Evolutionary conservation across 208 protist species (phyloP), one percentile per base, ranked within the genome.

Genomic region (Endotrypanum monterogeii): DNA sequence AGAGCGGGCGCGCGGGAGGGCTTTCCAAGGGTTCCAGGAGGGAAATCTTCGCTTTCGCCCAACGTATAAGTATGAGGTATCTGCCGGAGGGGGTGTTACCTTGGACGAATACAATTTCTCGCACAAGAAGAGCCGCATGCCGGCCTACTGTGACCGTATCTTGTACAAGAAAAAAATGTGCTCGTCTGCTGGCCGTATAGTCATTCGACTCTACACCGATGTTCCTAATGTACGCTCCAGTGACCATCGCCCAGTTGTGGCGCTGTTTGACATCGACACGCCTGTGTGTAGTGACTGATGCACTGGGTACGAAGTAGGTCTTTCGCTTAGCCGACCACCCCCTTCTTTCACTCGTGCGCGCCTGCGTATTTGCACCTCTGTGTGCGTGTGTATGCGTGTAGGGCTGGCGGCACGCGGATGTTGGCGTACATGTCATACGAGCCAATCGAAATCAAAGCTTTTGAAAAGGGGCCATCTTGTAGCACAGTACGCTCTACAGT

Each of bases 51-150:
- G 87, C 25, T 99, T 99, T 72, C 79, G 87, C 14, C 97, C 97
- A 28, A 98, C 97, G 1, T 99, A 98, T 76, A 98, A 98, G 83
- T 99, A 96, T 67, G 90, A 90, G 58, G 71, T 94, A 14, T 63
- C 70, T 0, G 46, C 50, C 28, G 74, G 44, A 18, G 66, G 71
- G 28, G 77, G 71, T 0, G 67, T 84, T 28, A 90, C 79, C 0
- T 62, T 83, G 0, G 76, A 94, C 63, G 74, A 67, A 30, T 97
- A 97, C 78, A 85, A 85, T 78, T 90, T 85, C 57, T 81, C 78
- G 7, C 62, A 75, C 23, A 94, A 95, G 73, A 92, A 89, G 74
- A 70, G 87, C 39, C 80, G 90, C 32, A 85, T 95, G 78, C 94
- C 94, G 2, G 85, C 94, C 12, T 98, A 92, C 82, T 95, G 91